Evolutionary conservation across 768 basidiomycete genomes (phyloP).

Genomic region (Calvatia gigantea): DNA sequence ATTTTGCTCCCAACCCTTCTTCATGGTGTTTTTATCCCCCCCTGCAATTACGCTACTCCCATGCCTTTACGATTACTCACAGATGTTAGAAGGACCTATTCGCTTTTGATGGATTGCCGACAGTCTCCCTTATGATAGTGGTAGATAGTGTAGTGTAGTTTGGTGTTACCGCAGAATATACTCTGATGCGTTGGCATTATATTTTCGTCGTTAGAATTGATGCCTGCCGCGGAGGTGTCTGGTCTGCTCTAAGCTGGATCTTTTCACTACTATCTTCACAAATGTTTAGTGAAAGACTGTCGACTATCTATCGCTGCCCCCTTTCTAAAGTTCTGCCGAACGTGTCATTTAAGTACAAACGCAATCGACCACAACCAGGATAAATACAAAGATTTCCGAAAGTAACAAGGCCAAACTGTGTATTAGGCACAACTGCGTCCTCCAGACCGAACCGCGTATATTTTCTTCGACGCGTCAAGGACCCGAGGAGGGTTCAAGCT

Average conservation of each 20-base stretch:
- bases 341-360: too few species aligned
- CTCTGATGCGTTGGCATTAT: neutral
- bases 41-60: neutral
- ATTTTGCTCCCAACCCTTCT: neutral
- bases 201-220: too few species aligned
- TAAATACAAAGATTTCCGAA: neutral
- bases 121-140: conserved; percentile 22
- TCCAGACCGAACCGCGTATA: neutral
- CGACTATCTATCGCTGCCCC: too few species aligned
- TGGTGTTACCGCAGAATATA: conserved; percentile 17
- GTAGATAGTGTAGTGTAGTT: conserved; percentile 36
- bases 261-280: too few species aligned
- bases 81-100: conserved; percentile 11
- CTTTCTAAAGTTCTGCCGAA: too few species aligned
- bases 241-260: too few species aligned
- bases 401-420: conserved; percentile 1
- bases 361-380: too few species aligned
- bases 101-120: conserved; percentile 12
- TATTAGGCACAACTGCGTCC: neutral
- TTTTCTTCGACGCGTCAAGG: neutral
- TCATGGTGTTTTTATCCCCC: neutral
- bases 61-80: conserved; percentile 8
- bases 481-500: neutral
- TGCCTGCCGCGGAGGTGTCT: too few species aligned
- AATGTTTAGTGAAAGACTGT: too few species aligned